Conservation (phyloP, 2,329 filamentous ascomycete genomes). For the Tolypocladium tundrense region DNA sequence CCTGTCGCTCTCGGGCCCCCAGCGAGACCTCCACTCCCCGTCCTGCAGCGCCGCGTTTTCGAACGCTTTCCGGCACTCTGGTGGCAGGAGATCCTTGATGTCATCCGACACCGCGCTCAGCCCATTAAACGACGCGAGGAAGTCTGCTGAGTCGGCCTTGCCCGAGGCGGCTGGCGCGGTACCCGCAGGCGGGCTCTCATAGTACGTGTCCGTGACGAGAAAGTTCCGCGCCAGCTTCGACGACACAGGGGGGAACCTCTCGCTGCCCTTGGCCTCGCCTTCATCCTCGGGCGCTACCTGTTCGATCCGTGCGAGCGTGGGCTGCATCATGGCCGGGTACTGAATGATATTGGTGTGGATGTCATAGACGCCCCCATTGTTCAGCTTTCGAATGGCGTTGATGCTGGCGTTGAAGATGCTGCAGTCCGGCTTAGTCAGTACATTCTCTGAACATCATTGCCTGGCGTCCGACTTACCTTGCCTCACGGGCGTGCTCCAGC, state of each 20-base stretch:
- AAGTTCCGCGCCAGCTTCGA: constrained; percentile 44
- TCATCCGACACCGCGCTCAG: constrained; percentile 56
- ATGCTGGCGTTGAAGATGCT: constrained; percentile 80
- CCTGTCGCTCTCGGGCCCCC: constrained; percentile 58
- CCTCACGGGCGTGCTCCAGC: constrained; percentile 83
- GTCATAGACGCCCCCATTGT: constrained; percentile 74
- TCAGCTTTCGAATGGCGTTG: constrained; percentile 55
- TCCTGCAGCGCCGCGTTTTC: constrained; percentile 56
- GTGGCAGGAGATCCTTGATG: constrained; percentile 53
- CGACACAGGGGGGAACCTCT: constrained; percentile 37
- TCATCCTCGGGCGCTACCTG: constrained; percentile 43
- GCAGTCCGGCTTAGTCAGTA: neutral
- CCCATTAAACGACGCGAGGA: constrained; percentile 46
- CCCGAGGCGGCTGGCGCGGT: constrained; percentile 35
- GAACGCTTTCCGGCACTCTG: constrained; percentile 64
- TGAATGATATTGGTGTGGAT: constrained; percentile 89
- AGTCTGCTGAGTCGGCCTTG: constrained; percentile 30
- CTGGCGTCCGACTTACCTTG: constrained; percentile 50
- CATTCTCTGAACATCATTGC: constrained; percentile 3
- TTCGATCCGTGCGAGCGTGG: constrained; percentile 77
- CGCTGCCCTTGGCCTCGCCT: constrained; percentile 13
- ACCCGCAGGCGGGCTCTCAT: constrained; percentile 39
- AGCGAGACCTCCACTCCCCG: constrained; percentile 60
- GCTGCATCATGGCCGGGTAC: constrained; percentile 80
- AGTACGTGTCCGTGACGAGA: constrained; percentile 42